Conservation (phyloP, 2,329 filamentous ascomycete genomes). For the Lasiodiplodia sp. region DNA sequence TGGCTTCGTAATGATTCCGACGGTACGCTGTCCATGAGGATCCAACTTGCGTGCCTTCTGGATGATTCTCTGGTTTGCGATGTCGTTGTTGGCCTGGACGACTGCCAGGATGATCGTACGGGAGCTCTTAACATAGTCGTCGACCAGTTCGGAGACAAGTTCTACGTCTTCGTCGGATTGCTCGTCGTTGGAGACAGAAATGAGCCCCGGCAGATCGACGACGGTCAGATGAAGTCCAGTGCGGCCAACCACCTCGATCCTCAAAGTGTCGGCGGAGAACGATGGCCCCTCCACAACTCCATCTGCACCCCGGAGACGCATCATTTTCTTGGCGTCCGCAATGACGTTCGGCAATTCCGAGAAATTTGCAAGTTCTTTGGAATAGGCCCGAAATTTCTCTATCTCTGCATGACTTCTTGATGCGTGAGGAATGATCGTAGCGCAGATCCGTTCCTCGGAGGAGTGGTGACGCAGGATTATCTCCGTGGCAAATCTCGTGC, state of each 20-base stretch:
- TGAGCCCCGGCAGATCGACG: conserved; percentile 65
- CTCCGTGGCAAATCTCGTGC: conserved; percentile 44
- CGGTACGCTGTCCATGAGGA: conserved; percentile 44
- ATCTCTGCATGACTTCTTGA: background rate
- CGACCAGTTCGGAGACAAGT: conserved; percentile 55
- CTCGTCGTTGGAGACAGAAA: conserved; percentile 57
- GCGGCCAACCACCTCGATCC: conserved; percentile 42
- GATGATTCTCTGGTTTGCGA: conserved; percentile 49
- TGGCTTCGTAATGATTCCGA: conserved; percentile 56
- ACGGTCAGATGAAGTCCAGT: conserved; percentile 57
- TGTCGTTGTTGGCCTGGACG: conserved; percentile 52
- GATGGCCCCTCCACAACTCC: conserved; percentile 19
- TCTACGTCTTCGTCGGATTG: conserved; percentile 56
- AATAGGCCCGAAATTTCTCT: conserved; percentile 5
- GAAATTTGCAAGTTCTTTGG: conserved; percentile 30
- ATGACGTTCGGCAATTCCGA: conserved; percentile 25
- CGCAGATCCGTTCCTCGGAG: background rate
- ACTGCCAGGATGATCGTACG: conserved; percentile 58
- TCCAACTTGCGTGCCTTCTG: conserved; percentile 43
- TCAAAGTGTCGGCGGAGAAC: conserved; percentile 40
- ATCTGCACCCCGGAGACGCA: background rate
- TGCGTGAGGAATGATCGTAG: background rate
- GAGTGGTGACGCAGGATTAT: conserved; percentile 10
- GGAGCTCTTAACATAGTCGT: conserved; percentile 50
- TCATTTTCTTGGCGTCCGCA: conserved; percentile 38